Evolutionary conservation across 805 yeast species (phyloP).

Genomic region (Candida tibetensis): DNA sequence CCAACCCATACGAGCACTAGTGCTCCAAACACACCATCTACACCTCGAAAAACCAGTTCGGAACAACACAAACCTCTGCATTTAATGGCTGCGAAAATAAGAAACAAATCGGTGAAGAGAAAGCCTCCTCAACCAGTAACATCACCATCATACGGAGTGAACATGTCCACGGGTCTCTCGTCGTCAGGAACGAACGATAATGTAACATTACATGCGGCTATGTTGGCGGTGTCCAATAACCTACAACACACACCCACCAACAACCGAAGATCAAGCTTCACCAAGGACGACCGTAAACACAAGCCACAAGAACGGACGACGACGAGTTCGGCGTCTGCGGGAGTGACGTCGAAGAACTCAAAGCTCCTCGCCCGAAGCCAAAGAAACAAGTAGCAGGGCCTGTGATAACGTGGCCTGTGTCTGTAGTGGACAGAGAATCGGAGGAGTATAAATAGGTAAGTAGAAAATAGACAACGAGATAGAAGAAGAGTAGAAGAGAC

Average conservation of each 20-base stretch:
- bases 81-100: slow-evolving; percentile 15
- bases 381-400: slow-evolving; percentile 33
- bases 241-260: slow-evolving; percentile 19
- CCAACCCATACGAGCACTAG: not conserved
- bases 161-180: slow-evolving; percentile 32
- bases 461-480: not conserved
- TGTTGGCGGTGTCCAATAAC: slow-evolving; percentile 39
- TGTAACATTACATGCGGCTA: slow-evolving; percentile 43
- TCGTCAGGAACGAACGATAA: slow-evolving; percentile 13
- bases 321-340: slow-evolving; percentile 1
- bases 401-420: slow-evolving; percentile 1
- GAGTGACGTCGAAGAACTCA: slow-evolving; percentile 58
- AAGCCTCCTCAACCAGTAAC: slow-evolving; percentile 33
- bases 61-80: slow-evolving; percentile 6
- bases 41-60: slow-evolving; percentile 1
- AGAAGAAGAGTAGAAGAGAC: not conserved
- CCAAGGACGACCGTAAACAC: slow-evolving; percentile 22
- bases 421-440: not conserved
- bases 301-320: slow-evolving; percentile 2
- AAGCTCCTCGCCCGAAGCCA: slow-evolving; percentile 57
- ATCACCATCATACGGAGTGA: slow-evolving; percentile 12
- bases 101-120: slow-evolving; percentile 19
- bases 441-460: not conserved
- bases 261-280: slow-evolving; percentile 36
- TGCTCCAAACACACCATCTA: slow-evolving; percentile 2